A percentile compares a stretch with the other conserved stretches of the same genome.
Evolutionary conservation across 2,329 filamentous ascomycete species (phyloP).

Genomic region (Penicillium sp.): DNA sequence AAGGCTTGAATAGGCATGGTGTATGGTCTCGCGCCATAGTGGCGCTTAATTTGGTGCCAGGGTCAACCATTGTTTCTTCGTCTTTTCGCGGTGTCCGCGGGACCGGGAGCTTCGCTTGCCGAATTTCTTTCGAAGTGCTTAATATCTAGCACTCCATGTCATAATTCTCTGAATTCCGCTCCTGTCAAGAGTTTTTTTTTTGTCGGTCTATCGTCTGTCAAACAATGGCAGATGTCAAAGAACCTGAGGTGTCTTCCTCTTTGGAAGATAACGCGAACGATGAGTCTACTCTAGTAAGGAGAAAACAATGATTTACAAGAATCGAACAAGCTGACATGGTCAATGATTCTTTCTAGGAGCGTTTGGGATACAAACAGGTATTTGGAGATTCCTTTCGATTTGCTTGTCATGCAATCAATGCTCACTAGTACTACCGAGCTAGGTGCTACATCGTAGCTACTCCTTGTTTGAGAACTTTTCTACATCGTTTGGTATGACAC

Average conservation of each 20-base stretch:
- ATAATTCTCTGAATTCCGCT: background rate
- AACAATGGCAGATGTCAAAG: background rate
- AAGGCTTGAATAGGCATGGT: background rate
- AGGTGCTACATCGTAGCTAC: background rate
- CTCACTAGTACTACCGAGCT: background rate
- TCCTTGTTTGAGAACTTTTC: background rate
- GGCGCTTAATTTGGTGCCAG: background rate
- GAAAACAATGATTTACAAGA: background rate
- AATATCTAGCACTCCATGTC: background rate
- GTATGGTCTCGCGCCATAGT: background rate
- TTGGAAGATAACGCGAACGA: background rate
- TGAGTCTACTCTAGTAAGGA: background rate
- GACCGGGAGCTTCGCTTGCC: background rate
- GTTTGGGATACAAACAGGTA: background rate
- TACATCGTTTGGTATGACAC: background rate
- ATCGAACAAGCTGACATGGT: background rate
- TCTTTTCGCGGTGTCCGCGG: background rate
- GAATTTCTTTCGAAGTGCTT: background rate
- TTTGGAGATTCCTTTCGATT: background rate
- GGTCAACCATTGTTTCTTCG: background rate
- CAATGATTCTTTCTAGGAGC: background rate
- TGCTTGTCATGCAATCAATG: background rate
- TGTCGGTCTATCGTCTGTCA: background rate
- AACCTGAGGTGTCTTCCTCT: background rate
- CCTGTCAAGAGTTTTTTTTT: background rate